A percentile compares a stretch with the other conserved stretches of the same genome.
These are phyloP conservation scores for Triticum dicoccoides DNA, from an alignment of 176 grass and related monocot genomes.

Conservation along the genomic window DNA sequence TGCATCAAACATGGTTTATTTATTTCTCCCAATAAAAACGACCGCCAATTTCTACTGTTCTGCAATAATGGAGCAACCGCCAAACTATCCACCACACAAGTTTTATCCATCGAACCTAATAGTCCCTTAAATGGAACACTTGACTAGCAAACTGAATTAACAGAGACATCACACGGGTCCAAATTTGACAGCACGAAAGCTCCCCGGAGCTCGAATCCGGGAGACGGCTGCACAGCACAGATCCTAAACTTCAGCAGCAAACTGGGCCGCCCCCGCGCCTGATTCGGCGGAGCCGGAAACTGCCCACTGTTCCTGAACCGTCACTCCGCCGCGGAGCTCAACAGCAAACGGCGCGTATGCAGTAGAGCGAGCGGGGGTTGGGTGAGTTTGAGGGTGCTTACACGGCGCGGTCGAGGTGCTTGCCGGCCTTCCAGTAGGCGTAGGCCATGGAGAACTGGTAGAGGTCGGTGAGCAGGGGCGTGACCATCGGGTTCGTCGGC, in stretches of 20 bases:
- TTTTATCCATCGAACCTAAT: background rate
- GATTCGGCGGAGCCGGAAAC: background rate
- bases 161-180: background rate
- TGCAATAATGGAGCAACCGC: background rate
- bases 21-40: background rate
- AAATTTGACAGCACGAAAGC: background rate
- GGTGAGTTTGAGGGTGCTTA: slow-evolving; percentile 20
- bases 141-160: background rate
- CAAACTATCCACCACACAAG: background rate
- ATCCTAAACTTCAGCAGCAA: background rate
- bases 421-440: slow-evolving; percentile 96
- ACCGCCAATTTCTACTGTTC: background rate
- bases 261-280: background rate
- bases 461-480: slow-evolving; percentile 89
- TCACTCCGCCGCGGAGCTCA: background rate
- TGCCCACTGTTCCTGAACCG: background rate
- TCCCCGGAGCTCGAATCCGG: background rate
- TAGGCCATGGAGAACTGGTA: slow-evolving; percentile 99
- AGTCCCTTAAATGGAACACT: background rate
- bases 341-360: background rate
- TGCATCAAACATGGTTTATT: background rate
- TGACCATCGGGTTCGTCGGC: slow-evolving; percentile 89
- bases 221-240: background rate
- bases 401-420: slow-evolving; percentile 90
- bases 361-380: background rate